phyloP scores from a whole-genome alignment of 371 early-diverging fungal genomes.

The Mortierella sp. region DNA sequence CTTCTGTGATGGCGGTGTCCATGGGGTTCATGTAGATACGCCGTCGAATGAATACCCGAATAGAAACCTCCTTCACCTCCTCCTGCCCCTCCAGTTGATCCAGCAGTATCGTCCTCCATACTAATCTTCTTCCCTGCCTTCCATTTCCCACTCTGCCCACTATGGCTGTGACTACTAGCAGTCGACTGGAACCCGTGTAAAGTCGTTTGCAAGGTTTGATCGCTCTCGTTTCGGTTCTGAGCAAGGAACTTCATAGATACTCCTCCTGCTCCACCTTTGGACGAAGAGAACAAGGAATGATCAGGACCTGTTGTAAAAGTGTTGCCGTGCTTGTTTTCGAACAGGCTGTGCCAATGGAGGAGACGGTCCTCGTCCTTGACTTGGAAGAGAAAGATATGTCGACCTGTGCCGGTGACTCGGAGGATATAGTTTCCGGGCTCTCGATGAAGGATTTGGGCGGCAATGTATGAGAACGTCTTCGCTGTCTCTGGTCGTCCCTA shows the following conservation, averaged over 20 bases:
- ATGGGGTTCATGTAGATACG: not conserved
- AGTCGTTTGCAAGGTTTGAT: conserved; percentile 25
- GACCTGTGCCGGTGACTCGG: conserved; percentile 64
- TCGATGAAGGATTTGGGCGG: conserved; percentile 61
- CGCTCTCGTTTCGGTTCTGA: conserved; percentile 33
- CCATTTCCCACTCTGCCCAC: not conserved
- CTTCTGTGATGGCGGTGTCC: conserved; percentile 18
- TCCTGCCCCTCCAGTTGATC: not conserved
- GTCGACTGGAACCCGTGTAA: not conserved
- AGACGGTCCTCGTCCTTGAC: conserved; percentile 61
- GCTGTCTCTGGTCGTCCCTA: conserved; percentile 60
- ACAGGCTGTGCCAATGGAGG: conserved; percentile 61
- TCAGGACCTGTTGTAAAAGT: conserved; percentile 2
- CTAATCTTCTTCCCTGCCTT: not conserved
- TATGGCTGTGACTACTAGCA: not conserved
- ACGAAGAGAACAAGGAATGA: not conserved
- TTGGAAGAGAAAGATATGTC: conserved; percentile 65
- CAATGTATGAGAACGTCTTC: conserved; percentile 61
- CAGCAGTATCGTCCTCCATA: not conserved
- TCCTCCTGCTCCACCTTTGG: not conserved
- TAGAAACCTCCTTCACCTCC: not conserved
- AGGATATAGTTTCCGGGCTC: conserved; percentile 66
- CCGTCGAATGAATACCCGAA: not conserved
- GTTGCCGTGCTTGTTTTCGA: conserved; percentile 42
- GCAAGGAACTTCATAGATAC: conserved; percentile 3